phyloP scores from a whole-genome alignment of 129 eudicot genomes.

The Chrysanthemum lavandulifolium region DNA sequence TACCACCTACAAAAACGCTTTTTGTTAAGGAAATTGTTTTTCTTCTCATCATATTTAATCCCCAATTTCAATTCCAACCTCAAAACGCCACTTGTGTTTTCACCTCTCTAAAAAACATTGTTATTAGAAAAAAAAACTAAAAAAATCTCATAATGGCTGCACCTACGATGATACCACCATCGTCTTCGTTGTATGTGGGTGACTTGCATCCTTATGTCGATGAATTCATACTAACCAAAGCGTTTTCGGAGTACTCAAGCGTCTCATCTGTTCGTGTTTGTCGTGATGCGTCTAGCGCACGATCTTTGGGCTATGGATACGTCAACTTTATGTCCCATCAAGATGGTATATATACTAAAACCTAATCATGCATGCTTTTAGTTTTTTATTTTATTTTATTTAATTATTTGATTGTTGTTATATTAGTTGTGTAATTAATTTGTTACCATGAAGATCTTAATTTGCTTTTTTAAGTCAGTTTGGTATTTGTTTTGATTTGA shows the following conservation, averaged over 20 bases:
- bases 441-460: too few species aligned
- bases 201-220: slow-evolving; percentile 65
- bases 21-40: slow-evolving; percentile 20
- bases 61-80: not conserved
- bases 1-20: slow-evolving; percentile 14
- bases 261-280: slow-evolving; percentile 71
- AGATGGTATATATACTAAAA: slow-evolving; percentile 53
- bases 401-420: not conserved
- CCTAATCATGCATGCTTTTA: not conserved
- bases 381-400: not conserved
- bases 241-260: slow-evolving; percentile 57
- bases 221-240: slow-evolving; percentile 44
- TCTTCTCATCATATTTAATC: not conserved
- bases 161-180: slow-evolving; percentile 4
- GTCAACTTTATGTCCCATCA: slow-evolving; percentile 66
- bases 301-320: slow-evolving; percentile 85
- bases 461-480: too few species aligned
- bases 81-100: not conserved
- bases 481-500: too few species aligned
- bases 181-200: slow-evolving; percentile 73
- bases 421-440: not conserved
- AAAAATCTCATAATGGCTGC: slow-evolving; percentile 19
- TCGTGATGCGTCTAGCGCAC: slow-evolving; percentile 57
- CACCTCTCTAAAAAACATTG: not conserved
- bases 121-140: too few species aligned